Base-by-base conservation (phyloP, 192 early-diverging fungal species). In the Dissophora globulifera region DNA sequence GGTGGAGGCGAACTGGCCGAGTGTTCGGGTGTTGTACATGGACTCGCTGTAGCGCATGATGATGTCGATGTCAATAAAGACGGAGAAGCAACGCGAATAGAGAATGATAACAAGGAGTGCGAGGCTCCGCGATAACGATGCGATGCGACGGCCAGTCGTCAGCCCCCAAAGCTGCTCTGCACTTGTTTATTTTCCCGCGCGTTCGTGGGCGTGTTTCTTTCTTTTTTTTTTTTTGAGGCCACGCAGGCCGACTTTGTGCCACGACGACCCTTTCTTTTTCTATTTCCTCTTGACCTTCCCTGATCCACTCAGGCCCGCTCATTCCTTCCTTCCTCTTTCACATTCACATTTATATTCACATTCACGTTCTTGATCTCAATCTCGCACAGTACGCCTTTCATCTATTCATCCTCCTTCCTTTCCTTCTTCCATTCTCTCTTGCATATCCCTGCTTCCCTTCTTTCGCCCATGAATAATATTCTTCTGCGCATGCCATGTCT, bases 401-500 rank as follows among this genome's bases (percentile, higher is more conserved):
- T 10, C 38, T 7, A 10, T 10, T 58, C n/a, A 19, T 47, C 19
- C 25, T 33, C 6, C 53, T 13, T 33, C 53, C 27, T 33, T 25
- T 47, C 20, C 54, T 50, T 29, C 19, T 38, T 26, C 43, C 20
- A 20, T 43, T 40, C 35, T 45, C 16, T 49, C 17, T 30, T 52
- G 15, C 17, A 41, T 38, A 65, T 19, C 63, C 41, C 20, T 29
- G 30, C 30, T 48, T 33, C 15, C 35, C 17, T 30, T 52, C 17
- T 16, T 49, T 38, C 58, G 27, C 63, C 47, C 26, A 26, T 45
- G 30, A 41, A 33, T 53, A 30, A 20, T 48, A 19, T 7, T 25
- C 17, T 15, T 25, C 43, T 20, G 7, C 40, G 51, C 3, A 30
- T 46, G 11, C 31, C 2, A 35, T 61, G 46, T 45, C 47, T 50